Conservation (phyloP, 345 rosid species). For the Lumnitzera racemosa region DNA sequence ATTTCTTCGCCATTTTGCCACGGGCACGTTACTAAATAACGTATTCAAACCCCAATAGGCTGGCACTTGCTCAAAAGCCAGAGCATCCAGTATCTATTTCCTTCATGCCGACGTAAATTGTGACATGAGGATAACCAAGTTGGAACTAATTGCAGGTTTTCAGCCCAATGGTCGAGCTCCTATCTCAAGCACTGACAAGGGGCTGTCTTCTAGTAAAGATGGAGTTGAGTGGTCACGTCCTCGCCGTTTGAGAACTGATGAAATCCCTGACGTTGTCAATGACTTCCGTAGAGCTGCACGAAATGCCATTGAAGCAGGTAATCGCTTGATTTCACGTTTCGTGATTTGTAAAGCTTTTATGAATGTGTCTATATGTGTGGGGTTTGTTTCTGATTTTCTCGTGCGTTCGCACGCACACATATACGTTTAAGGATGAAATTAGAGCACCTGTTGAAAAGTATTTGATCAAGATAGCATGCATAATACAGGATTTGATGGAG, state of each 20-base stretch:
- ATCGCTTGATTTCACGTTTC: neutral
- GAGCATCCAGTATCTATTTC: neutral
- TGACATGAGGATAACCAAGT: neutral
- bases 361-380: too few relatives aligned
- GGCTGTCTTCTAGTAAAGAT: slow-evolving; percentile 14
- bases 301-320: slow-evolving; percentile 57
- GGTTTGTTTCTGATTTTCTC: too few relatives aligned
- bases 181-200: slow-evolving; percentile 34
- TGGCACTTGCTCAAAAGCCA: neutral
- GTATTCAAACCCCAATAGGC: too few relatives aligned
- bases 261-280: slow-evolving; percentile 29
- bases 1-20: too few relatives aligned
- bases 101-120: neutral
- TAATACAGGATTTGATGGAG: slow-evolving; percentile 25
- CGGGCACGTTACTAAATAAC: too few relatives aligned
- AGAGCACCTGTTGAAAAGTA: neutral
- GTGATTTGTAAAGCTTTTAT: too few relatives aligned
- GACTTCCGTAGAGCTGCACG: slow-evolving; percentile 47
- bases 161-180: slow-evolving; percentile 45
- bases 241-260: slow-evolving; percentile 26
- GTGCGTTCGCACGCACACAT: too few relatives aligned
- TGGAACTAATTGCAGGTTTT: slow-evolving; percentile 9
- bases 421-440: too few relatives aligned
- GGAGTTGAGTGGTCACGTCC: slow-evolving; percentile 33
- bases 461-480: neutral